phyloP scores from a whole-genome alignment of 441 rosid species.

The Arabidopsis hybrid region DNA sequence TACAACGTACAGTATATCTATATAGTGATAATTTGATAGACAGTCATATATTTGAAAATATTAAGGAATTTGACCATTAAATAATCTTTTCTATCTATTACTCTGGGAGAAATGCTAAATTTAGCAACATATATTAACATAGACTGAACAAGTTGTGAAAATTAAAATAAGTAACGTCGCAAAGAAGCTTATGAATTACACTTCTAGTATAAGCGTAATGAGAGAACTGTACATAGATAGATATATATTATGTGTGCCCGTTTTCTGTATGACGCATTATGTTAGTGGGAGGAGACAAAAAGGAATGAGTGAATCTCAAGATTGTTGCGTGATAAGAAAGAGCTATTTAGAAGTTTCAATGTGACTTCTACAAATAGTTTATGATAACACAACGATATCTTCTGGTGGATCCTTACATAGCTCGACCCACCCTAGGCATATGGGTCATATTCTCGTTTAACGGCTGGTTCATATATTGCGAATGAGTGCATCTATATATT shows the following conservation, averaged over 20 bases:
- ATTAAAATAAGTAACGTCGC: slow-evolving; percentile 15
- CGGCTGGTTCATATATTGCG: background rate
- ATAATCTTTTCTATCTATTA: background rate
- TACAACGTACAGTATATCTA: too few species aligned
- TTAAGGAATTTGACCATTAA: background rate
- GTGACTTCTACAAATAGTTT: slow-evolving; percentile 17
- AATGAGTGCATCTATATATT: background rate
- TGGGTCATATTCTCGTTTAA: background rate
- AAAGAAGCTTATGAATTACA: slow-evolving; percentile 41
- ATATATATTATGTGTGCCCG: slow-evolving; percentile 9
- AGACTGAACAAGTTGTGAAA: slow-evolving; percentile 10
- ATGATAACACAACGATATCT: slow-evolving; percentile 4
- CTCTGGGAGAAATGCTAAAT: background rate
- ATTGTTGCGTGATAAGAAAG: slow-evolving; percentile 36
- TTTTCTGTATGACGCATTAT: slow-evolving; percentile 36
- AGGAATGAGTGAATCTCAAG: slow-evolving; percentile 42
- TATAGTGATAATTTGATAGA: background rate
- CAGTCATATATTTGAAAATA: background rate
- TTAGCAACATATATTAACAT: slow-evolving; percentile 2
- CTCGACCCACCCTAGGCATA: background rate
- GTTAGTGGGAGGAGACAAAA: slow-evolving; percentile 41
- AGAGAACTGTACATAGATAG: slow-evolving; percentile 8
- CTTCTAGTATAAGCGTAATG: slow-evolving; percentile 34
- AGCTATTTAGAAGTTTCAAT: slow-evolving; percentile 22
- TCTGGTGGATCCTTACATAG: background rate